phyloP scores from a whole-genome alignment of 345 rosid genomes.

The Aquilaria sinensis region DNA sequence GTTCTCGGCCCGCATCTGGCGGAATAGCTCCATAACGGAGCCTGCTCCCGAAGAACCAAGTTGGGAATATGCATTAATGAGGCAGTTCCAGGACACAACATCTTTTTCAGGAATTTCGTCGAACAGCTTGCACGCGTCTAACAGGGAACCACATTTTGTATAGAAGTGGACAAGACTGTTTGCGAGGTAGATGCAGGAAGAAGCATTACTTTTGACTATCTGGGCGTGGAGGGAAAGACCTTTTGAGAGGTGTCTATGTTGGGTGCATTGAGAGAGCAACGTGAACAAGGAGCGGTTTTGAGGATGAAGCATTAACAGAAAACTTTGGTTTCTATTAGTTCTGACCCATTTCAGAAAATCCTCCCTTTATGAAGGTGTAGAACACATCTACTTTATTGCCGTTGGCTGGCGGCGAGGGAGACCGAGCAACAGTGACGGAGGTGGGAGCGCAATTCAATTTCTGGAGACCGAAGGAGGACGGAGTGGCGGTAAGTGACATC shows the following conservation, averaged over 20 bases:
- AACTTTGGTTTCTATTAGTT: no score
- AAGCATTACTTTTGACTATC: conserved; percentile 30
- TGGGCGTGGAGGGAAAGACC: conserved; percentile 67
- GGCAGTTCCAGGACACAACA: conserved; percentile 78
- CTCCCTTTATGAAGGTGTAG: no score
- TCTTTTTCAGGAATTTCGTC: conserved; percentile 43
- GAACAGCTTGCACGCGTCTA: conserved; percentile 49
- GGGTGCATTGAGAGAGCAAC: conserved; percentile 39
- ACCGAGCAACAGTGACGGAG: no score
- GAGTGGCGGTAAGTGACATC: no score
- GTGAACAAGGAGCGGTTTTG: conserved; percentile 31
- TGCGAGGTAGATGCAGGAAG: conserved; percentile 38
- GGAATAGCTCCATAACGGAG: conserved; percentile 48
- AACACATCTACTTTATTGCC: no score
- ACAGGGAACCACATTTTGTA: conserved; percentile 51
- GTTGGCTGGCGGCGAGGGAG: no score
- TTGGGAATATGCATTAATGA: conserved; percentile 69
- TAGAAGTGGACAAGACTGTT: conserved; percentile 69
- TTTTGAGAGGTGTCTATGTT: conserved; percentile 32
- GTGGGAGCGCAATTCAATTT: no score
- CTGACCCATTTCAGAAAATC: no score
- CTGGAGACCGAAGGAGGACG: no score
- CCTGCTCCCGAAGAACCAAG: conserved; percentile 36
- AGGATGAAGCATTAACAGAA: conserved; percentile 24
- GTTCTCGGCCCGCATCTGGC: conserved; percentile 55